phyloP scores from a whole-genome alignment of 2,329 filamentous ascomycete genomes.

The Clarireedia hainanense region DNA sequence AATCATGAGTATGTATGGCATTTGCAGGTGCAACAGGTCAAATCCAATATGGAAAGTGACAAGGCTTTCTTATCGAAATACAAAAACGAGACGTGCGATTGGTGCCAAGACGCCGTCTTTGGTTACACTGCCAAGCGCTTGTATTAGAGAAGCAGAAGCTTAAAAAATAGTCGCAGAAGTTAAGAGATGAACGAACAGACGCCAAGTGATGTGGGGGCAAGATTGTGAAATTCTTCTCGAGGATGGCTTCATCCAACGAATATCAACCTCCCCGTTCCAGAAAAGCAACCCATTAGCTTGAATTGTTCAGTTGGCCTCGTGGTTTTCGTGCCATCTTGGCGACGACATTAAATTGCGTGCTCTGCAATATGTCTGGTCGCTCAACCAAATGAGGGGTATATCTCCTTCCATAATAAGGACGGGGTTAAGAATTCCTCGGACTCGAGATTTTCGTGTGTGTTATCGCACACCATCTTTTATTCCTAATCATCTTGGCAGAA shows the following conservation, averaged over 20 bases:
- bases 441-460: background rate
- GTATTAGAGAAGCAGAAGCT: conserved; percentile 3
- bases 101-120: background rate
- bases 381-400: conserved; percentile 1
- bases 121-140: conserved; percentile 3
- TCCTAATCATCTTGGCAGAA: background rate
- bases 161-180: background rate
- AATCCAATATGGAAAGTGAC: conserved; percentile 1
- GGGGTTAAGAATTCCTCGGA: background rate
- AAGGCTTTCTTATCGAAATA: conserved; percentile 5
- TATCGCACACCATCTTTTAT: background rate
- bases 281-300: background rate
- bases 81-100: background rate
- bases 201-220: background rate
- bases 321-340: conserved; percentile 3
- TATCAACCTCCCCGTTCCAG: conserved; percentile 8
- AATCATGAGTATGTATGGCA: background rate
- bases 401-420: conserved; percentile 4
- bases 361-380: background rate
- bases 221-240: background rate
- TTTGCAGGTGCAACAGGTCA: background rate
- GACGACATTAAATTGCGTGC: background rate
- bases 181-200: conserved; percentile 3
- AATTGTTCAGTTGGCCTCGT: background rate
- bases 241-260: conserved; percentile 3